Percentiles rank a stretch among this genome's conserved stretches.
Conservation (phyloP, 225 moss, liverwort and hornwort species). For the Neckera pumila region DNA sequence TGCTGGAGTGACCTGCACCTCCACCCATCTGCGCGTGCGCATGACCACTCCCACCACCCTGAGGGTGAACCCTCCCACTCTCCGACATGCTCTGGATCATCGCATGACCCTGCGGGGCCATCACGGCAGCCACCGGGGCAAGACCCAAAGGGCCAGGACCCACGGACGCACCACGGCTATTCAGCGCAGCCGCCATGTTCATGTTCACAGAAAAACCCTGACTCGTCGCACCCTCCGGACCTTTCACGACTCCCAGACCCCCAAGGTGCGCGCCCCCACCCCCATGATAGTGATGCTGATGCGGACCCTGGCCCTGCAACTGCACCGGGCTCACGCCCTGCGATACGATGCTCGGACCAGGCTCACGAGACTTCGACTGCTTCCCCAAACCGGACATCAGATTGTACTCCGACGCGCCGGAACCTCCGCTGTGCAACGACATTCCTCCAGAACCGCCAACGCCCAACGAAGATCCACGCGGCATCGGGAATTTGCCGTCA, state of each 20-base stretch:
- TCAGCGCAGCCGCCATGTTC: conserved; percentile 43
- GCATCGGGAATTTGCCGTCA: conserved; percentile 47
- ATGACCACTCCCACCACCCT: conserved; percentile 19
- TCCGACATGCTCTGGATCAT: conserved; percentile 66
- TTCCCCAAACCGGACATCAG: conserved; percentile 46
- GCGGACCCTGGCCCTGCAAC: conserved; percentile 7
- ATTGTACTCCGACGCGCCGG: conserved; percentile 33
- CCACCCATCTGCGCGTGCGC: conserved; percentile 26
- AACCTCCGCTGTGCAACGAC: neutral
- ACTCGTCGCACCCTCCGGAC: conserved; percentile 35
- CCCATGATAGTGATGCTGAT: conserved; percentile 21
- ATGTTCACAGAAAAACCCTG: conserved; percentile 40
- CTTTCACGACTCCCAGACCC: conserved; percentile 21
- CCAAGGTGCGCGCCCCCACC: neutral
- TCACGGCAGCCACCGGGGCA: conserved; percentile 74
- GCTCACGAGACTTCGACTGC: conserved; percentile 30
- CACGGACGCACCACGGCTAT: conserved; percentile 20
- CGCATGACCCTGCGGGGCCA: conserved; percentile 92
- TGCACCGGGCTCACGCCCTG: neutral
- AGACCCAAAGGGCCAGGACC: conserved; percentile 87
- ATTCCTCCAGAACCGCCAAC: conserved; percentile 16
- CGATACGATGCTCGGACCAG: neutral
- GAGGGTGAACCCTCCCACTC: conserved; percentile 19
- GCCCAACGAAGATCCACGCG: conserved; percentile 23
- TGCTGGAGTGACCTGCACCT: conserved; percentile 9